Evolutionary conservation across 2,329 filamentous ascomycete genomes (phyloP).

Genomic region (Fusarium nodosum): DNA sequence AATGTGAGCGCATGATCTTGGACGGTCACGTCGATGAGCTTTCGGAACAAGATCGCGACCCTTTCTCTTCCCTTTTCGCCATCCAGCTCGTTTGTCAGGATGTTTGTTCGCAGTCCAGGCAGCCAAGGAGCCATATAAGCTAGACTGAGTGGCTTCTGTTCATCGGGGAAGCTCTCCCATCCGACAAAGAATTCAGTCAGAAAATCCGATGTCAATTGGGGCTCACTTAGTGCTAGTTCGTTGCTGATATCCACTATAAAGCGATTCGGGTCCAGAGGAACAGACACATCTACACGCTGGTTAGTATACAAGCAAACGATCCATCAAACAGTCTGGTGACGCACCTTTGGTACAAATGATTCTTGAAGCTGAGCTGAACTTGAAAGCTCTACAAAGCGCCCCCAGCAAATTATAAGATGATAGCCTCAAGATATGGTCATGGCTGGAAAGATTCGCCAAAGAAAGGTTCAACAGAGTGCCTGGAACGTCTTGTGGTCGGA

Average conservation of each 20-base stretch:
- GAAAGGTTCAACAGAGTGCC: constrained; percentile 77
- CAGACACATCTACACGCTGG: constrained; percentile 65
- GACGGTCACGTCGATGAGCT: constrained; percentile 75
- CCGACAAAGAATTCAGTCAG: constrained; percentile 80
- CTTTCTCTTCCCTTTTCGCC: constrained; percentile 76
- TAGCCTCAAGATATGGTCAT: constrained; percentile 70
- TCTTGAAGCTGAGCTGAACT: constrained; percentile 72
- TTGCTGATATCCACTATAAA: constrained; percentile 77
- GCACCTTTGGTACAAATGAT: constrained; percentile 73
- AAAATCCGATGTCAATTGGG: constrained; percentile 77
- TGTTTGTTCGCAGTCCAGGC: constrained; percentile 69
- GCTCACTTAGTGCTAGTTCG: constrained; percentile 72
- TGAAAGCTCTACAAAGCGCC: constrained; percentile 76
- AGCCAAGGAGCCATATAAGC: constrained; percentile 80
- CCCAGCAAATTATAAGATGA: constrained; percentile 77
- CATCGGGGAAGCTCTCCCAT: constrained; percentile 77
- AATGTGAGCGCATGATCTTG: constrained; percentile 71
- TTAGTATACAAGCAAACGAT: constrained; percentile 2
- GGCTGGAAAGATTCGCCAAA: constrained; percentile 74
- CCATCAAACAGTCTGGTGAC: constrained; percentile 25
- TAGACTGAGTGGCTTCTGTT: constrained; percentile 75
- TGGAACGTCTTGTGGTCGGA: constrained; percentile 78
- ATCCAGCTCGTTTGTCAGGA: constrained; percentile 71
- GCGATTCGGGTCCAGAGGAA: constrained; percentile 72
- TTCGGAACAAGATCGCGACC: constrained; percentile 73